phyloP scores from a whole-genome alignment of 306 rosid species.

The Fagus crenata region DNA sequence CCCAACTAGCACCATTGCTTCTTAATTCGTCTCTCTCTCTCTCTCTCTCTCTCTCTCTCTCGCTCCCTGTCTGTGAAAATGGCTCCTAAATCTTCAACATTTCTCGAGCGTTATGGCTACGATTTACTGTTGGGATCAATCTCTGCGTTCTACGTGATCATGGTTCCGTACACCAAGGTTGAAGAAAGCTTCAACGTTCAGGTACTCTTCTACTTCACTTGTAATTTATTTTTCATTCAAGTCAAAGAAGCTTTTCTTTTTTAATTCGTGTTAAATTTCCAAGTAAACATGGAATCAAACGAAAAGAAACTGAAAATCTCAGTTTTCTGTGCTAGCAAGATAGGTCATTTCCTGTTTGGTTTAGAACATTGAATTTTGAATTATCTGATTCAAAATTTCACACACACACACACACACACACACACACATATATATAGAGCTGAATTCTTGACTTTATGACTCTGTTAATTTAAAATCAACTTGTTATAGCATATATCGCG shows the following conservation, averaged over 20 bases:
- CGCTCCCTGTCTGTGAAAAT: slow-evolving; percentile 34
- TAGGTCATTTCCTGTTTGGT: neutral
- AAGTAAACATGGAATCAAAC: neutral
- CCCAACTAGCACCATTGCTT: neutral
- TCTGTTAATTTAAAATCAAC: neutral
- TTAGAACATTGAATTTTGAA: neutral
- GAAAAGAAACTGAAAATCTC: neutral
- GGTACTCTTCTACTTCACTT: slow-evolving; percentile 36
- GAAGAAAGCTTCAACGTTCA: slow-evolving; percentile 95
- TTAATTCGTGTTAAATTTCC: neutral
- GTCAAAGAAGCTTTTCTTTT: neutral
- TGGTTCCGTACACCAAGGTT: slow-evolving; percentile 84
- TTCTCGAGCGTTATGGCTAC: slow-evolving; percentile 57
- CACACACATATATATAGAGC: no score
- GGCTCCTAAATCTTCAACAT: slow-evolving; percentile 50
- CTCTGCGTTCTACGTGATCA: slow-evolving; percentile 59
- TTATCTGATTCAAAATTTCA: neutral
- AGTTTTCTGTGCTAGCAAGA: neutral
- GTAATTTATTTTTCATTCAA: neutral
- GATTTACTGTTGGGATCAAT: slow-evolving; percentile 69
- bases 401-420: no score
- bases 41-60: neutral
- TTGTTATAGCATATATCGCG: neutral
- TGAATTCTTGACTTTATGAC: slow-evolving; percentile 7
- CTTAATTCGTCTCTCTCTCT: neutral